Evolutionary conservation across 2,329 filamentous ascomycete species (phyloP).

Genomic region (Nemania diffusa): DNA sequence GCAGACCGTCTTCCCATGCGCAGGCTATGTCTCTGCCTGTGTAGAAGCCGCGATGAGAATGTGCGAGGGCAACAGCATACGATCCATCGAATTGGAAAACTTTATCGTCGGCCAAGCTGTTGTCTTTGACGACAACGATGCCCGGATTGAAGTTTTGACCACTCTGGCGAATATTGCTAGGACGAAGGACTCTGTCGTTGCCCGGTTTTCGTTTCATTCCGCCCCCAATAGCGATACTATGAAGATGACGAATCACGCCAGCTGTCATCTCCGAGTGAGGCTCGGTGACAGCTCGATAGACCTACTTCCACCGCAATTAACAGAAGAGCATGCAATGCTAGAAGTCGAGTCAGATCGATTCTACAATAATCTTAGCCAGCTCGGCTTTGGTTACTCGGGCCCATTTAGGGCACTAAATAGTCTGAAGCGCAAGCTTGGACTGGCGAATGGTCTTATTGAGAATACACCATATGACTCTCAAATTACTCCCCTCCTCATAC

Average conservation of each 20-base stretch:
- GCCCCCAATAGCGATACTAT: not conserved
- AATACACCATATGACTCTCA: not conserved
- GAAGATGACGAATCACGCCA: not conserved
- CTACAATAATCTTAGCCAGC: not conserved
- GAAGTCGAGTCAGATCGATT: constrained; percentile 10
- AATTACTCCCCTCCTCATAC: constrained; percentile 19
- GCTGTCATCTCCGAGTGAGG: not conserved
- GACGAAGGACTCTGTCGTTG: not conserved
- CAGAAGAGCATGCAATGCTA: not conserved
- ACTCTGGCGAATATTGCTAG: not conserved
- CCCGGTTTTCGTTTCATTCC: not conserved
- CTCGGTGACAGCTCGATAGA: not conserved
- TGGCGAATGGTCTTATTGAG: constrained; percentile 7
- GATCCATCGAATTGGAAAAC: not conserved
- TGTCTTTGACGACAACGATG: not conserved
- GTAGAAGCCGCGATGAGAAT: not conserved
- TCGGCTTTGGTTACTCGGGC: constrained; percentile 17
- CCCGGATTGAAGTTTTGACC: not conserved
- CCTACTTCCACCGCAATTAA: not conserved
- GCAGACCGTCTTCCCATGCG: constrained; percentile 1
- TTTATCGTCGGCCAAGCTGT: not conserved
- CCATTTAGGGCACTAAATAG: constrained; percentile 1
- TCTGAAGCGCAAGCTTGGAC: constrained; percentile 12
- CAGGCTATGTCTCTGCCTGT: constrained; percentile 1
- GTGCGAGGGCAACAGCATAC: not conserved